phyloP scores from a whole-genome alignment of 352 stramenopile species.

The Globisporangium nagaii region DNA sequence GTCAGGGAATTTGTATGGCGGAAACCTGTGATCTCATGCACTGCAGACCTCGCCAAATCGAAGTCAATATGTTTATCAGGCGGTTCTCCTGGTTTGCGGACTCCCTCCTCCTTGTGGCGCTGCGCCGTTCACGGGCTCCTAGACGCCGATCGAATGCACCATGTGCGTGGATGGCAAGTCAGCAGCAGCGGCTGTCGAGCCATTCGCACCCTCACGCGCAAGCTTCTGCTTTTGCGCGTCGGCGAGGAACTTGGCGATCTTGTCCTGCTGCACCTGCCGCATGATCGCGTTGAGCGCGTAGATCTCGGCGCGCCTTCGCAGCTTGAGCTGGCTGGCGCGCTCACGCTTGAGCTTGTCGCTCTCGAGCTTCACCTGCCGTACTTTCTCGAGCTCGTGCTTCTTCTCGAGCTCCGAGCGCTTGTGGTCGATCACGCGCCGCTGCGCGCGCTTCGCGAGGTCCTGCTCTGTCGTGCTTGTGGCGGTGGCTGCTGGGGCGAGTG shows the following conservation, averaged over 20 bases:
- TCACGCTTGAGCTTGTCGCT: slow-evolving; percentile 46
- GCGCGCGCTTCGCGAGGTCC: slow-evolving; percentile 38
- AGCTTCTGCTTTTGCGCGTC: slow-evolving; percentile 22
- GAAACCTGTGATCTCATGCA: neutral
- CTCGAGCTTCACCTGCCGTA: slow-evolving; percentile 30
- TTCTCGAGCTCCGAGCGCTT: slow-evolving; percentile 56
- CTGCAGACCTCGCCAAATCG: neutral
- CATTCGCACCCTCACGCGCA: neutral
- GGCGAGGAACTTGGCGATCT: slow-evolving; percentile 44
- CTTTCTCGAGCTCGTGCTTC: slow-evolving; percentile 41
- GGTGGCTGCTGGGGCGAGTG: neutral
- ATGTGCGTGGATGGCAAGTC: neutral
- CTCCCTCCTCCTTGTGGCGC: neutral
- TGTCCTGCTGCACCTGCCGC: slow-evolving; percentile 57
- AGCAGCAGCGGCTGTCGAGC: neutral
- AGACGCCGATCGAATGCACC: slow-evolving; percentile 21
- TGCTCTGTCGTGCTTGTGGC: slow-evolving; percentile 6
- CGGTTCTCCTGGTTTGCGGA: neutral
- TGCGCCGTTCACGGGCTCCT: too few relatives aligned
- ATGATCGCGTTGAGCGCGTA: slow-evolving; percentile 68
- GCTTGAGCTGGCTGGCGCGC: slow-evolving; percentile 32
- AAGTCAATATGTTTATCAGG: too few relatives aligned
- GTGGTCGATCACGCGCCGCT: slow-evolving; percentile 45
- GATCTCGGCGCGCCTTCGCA: slow-evolving; percentile 58
- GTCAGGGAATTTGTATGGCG: neutral